Evolutionary conservation across 176 grass and related monocot species (phyloP).

Genomic region (Rhynchospora pubera): DNA sequence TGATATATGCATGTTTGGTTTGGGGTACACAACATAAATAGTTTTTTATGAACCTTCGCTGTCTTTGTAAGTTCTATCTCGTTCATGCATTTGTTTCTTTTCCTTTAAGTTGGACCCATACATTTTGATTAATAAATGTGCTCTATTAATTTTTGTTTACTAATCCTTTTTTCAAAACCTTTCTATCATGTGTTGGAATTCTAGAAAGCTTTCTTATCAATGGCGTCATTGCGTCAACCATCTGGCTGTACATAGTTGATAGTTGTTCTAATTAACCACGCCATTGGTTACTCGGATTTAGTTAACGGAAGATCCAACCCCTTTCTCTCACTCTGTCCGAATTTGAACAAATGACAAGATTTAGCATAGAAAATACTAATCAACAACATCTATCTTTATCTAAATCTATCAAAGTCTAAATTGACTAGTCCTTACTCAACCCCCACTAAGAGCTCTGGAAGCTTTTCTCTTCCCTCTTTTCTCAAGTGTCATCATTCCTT

Average conservation of each 20-base stretch:
- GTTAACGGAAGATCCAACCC: neutral
- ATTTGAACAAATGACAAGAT: slow-evolving; percentile 21
- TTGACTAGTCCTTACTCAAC: slow-evolving; percentile 30
- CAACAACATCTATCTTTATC: neutral
- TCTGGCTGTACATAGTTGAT: neutral
- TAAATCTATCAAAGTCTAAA: slow-evolving; percentile 16
- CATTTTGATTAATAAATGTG: neutral
- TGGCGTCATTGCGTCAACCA: neutral
- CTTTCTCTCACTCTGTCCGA: neutral
- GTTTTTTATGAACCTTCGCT: neutral
- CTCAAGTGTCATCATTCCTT: slow-evolving; percentile 12
- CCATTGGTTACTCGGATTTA: neutral
- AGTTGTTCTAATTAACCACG: neutral
- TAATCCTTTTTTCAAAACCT: neutral
- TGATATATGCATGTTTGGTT: neutral
- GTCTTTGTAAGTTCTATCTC: neutral
- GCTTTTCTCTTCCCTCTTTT: neutral
- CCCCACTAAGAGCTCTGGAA: slow-evolving; percentile 10
- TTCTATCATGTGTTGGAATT: neutral
- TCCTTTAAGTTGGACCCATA: neutral
- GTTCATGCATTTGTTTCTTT: neutral
- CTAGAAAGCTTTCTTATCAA: neutral
- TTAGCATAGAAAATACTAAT: neutral
- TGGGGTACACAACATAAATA: neutral
- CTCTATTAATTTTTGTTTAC: neutral